Conservation (phyloP, 331 rosid species). For the Malus hybrid region DNA sequence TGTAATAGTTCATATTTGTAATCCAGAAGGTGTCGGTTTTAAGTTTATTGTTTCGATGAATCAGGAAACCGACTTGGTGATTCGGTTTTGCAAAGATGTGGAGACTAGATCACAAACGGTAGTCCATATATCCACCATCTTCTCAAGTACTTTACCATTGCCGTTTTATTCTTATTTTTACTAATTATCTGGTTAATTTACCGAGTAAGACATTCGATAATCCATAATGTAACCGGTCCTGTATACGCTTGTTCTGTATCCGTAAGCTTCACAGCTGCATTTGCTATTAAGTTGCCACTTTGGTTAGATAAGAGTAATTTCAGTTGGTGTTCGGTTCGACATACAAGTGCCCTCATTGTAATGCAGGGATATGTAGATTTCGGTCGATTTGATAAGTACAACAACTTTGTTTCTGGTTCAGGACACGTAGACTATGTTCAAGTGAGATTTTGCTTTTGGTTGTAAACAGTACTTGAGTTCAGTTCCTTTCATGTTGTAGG, state of each 20-base stretch:
- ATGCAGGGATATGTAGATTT: conserved; percentile 83
- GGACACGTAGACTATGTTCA: conserved; percentile 66
- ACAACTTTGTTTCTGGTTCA: conserved; percentile 69
- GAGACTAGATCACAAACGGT: conserved; percentile 87
- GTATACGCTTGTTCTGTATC: background rate
- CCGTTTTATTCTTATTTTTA: background rate
- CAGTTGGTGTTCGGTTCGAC: background rate
- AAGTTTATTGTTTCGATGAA: conserved; percentile 8
- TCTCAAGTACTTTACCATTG: conserved; percentile 21
- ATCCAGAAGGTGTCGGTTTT: background rate
- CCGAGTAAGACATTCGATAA: background rate
- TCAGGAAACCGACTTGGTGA: conserved; percentile 71
- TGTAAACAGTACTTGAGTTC: background rate
- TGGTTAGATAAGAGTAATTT: background rate
- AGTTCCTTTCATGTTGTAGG: background rate
- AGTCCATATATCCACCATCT: conserved; percentile 26
- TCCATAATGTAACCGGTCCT: background rate
- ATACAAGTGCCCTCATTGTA: conserved; percentile 18
- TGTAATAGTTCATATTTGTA: background rate
- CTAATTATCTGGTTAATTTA: background rate
- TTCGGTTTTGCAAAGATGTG: conserved; percentile 91
- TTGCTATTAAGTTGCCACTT: background rate
- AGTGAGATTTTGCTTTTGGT: conserved; percentile 40
- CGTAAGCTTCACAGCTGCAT: background rate
- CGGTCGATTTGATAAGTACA: conserved; percentile 64